These are phyloP conservation scores for Trypanosoma grayi DNA, from an alignment of 208 protist species.

Conservation along the genomic window DNA sequence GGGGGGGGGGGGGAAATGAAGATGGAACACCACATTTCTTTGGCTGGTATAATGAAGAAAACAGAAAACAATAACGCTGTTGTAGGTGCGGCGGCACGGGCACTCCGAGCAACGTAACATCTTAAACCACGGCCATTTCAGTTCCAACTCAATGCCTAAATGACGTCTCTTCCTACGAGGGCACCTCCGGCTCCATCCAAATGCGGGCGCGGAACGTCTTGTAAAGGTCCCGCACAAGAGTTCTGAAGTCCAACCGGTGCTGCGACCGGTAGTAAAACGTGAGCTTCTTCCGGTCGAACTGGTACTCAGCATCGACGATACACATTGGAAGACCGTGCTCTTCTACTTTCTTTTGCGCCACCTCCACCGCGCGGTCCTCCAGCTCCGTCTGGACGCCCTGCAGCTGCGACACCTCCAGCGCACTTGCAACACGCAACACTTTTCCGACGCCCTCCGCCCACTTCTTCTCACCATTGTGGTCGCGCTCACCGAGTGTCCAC, in stretches of 20 bases:
- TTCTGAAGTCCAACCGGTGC: conserved; percentile 87
- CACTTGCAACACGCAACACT: conserved; percentile 75
- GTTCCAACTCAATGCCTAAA: not conserved
- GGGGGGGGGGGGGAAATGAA: too few relatives aligned
- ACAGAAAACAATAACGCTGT: conserved; percentile 78
- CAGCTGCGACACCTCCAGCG: conserved; percentile 81
- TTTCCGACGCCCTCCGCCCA: conserved; percentile 68
- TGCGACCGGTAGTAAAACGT: conserved; percentile 91
- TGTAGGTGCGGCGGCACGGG: conserved; percentile 71
- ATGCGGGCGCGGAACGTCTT: conserved; percentile 90
- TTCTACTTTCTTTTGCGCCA: conserved; percentile 82
- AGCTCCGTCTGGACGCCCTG: conserved; percentile 87
- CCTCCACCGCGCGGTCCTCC: conserved; percentile 79
- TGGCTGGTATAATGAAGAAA: conserved; percentile 1
- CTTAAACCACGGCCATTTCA: not conserved
- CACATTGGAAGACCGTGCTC: conserved; percentile 83
- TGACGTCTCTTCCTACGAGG: conserved; percentile 19
- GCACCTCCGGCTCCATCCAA: conserved; percentile 87
- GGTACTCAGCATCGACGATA: conserved; percentile 92
- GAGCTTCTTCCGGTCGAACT: conserved; percentile 91
- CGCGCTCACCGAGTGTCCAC: conserved; percentile 29
- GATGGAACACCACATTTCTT: too few relatives aligned
- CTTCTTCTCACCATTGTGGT: conserved; percentile 26
- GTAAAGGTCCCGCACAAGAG: conserved; percentile 87
- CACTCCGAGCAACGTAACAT: conserved; percentile 67